Percentiles rank a stretch among this genome's conserved stretches.
Conservation (phyloP, 768 basidiomycete species). For the Lactarius deliciosus region DNA sequence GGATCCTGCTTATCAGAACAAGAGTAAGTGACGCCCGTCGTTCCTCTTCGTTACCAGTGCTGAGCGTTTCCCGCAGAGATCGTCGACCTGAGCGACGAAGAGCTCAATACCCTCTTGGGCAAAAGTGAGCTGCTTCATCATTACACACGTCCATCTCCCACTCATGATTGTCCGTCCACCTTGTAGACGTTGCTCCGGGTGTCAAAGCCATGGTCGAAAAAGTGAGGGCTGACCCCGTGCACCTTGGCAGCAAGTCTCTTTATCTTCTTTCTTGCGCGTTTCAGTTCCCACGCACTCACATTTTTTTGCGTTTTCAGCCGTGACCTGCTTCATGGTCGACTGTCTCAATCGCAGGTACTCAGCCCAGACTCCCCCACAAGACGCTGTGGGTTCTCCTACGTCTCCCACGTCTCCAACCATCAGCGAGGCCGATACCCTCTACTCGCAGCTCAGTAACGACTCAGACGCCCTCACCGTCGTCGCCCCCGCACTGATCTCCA, state of each 20-base stretch:
- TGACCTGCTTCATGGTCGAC: slow-evolving; percentile 36
- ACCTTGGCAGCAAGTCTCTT: slow-evolving; percentile 31
- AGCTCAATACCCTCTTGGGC: slow-evolving; percentile 29
- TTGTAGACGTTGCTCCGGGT: slow-evolving; percentile 30
- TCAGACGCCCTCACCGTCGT: slow-evolving; percentile 21
- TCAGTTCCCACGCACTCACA: slow-evolving; percentile 32
- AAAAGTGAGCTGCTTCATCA: slow-evolving; percentile 28
- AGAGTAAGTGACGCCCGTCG: slow-evolving; percentile 36
- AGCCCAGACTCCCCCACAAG: slow-evolving; percentile 11
- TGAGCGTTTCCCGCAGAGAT: slow-evolving; percentile 35
- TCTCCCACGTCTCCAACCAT: background rate
- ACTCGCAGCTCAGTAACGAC: slow-evolving; percentile 5
- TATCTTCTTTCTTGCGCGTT: slow-evolving; percentile 28
- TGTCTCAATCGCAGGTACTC: slow-evolving; percentile 28
- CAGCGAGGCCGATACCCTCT: slow-evolving; percentile 12
- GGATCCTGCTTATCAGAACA: slow-evolving; percentile 31
- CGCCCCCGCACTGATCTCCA: slow-evolving; percentile 30
- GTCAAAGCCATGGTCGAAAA: slow-evolving; percentile 20
- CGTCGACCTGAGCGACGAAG: slow-evolving; percentile 31
- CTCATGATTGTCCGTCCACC: slow-evolving; percentile 31
- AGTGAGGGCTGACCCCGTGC: slow-evolving; percentile 32
- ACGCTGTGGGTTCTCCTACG: background rate
- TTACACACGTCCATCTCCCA: slow-evolving; percentile 27
- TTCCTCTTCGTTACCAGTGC: slow-evolving; percentile 34
- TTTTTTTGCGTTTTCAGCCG: slow-evolving; percentile 32